Evolutionary conservation across 495 filamentous ascomycete species (phyloP).

Genomic region (Aspergillus homomorphus): DNA sequence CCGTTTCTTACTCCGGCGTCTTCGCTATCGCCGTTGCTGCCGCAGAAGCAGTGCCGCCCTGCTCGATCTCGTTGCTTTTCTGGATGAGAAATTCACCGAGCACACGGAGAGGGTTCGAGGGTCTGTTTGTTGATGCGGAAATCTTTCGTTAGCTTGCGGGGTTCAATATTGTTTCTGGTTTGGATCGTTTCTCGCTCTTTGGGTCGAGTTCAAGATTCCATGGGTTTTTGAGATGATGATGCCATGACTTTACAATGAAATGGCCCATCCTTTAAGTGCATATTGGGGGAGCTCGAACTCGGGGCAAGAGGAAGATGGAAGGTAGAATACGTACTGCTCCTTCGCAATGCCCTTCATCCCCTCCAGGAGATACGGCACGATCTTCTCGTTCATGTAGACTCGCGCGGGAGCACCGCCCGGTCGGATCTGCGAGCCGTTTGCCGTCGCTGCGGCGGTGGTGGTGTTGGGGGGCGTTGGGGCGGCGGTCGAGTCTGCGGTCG

Average conservation of each 20-base stretch:
- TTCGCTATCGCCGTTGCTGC: slow-evolving; percentile 7
- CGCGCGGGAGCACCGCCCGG: slow-evolving; percentile 82
- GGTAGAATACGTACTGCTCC: slow-evolving; percentile 65
- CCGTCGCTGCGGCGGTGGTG: slow-evolving; percentile 32
- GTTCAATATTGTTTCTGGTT: too few relatives aligned
- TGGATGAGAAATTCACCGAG: slow-evolving; percentile 84
- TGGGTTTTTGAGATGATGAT: too few relatives aligned
- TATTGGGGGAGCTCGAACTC: neutral
- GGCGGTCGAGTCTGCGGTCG: slow-evolving; percentile 40
- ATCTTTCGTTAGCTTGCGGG: slow-evolving; percentile 5
- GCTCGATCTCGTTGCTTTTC: slow-evolving; percentile 71
- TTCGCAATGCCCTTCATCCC: slow-evolving; percentile 87
- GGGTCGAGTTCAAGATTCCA: too few relatives aligned
- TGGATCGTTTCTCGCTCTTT: too few relatives aligned
- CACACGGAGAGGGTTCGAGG: slow-evolving; percentile 78
- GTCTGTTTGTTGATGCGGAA: slow-evolving; percentile 32
- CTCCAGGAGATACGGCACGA: slow-evolving; percentile 80
- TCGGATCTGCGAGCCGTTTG: slow-evolving; percentile 30
- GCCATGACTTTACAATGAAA: too few relatives aligned
- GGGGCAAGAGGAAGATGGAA: neutral
- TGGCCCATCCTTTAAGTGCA: too few relatives aligned
- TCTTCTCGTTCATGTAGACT: slow-evolving; percentile 84
- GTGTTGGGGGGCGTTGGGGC: slow-evolving; percentile 37
- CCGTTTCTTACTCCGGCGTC: slow-evolving; percentile 17
- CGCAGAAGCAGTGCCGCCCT: slow-evolving; percentile 29